Base-by-base conservation (phyloP, 2,329 filamentous ascomycete genomes). In the Pseudomassariella vexata region DNA sequence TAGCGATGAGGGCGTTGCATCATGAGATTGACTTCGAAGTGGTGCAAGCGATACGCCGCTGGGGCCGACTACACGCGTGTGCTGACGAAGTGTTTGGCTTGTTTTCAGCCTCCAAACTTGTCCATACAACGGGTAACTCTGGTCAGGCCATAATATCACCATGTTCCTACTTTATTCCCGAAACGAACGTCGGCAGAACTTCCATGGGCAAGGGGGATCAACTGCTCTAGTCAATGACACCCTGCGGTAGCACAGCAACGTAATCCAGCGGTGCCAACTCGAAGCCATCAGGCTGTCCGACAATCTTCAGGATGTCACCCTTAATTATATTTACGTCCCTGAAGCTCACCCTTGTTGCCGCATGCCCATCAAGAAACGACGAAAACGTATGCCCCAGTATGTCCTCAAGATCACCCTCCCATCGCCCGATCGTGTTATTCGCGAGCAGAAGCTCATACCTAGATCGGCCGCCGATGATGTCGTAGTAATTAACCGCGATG, bases 181-280 rank as follows among this genome's bases (percentile, higher is more conserved):
- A n/a, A n/a, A n/a, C n/a, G n/a, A n/a, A n/a, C n/a, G n/a, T n/a
- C n/a, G n/a, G n/a, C n/a, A n/a, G n/a, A n/a, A n/a, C n/a, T n/a
- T n/a, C n/a, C n/a, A n/a, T n/a, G n/a, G n/a, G n/a, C n/a, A n/a
- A n/a, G n/a, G n/a, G n/a, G n/a, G n/a, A n/a, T 8, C 20, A n/a
- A 8, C 8, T n/a, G 20, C 8, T 22, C 30, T 57, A 80, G 50
- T 80, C 76, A 10, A 76, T 59, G 16, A 74, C 52, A 0, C 74
- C 76, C 3, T 53, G 46, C 0, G 79, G 79, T 36, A 85, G 48
- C 29, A 85, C 55, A 4, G 69, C 68, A 24, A 85, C 55, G 52
- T 85, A 85, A 56, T 85, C 80, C 39, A 85, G 33, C 5, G 80
- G 76, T 31, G 80, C 81, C 9, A 66, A 66, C 57, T 85, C 81